phyloP scores from a whole-genome alignment of 1,284 basidiomycete genomes.

The Puccinia hordei region DNA sequence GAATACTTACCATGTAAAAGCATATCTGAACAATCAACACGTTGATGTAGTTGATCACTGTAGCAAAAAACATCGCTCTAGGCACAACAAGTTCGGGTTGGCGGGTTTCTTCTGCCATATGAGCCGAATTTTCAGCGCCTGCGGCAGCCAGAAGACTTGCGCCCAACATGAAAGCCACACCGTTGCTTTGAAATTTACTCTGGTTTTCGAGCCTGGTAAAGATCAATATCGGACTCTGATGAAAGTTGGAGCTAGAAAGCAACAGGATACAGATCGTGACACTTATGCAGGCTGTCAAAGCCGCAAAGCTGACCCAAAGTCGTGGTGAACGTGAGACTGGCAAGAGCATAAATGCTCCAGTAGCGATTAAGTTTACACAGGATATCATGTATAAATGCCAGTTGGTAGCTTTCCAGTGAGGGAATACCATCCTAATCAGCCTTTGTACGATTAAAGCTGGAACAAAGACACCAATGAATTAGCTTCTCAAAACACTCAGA shows the following conservation, averaged over 20 bases:
- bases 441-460: conserved; percentile 14
- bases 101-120: conserved; percentile 47
- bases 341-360: conserved; percentile 23
- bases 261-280: conserved; percentile 20
- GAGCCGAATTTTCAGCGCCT: conserved; percentile 38
- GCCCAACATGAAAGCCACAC: conserved; percentile 28
- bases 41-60: conserved; percentile 35
- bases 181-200: conserved; percentile 39
- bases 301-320: conserved; percentile 39
- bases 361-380: conserved; percentile 12
- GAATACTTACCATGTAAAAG: conserved; percentile 11
- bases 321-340: conserved; percentile 38
- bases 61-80: conserved; percentile 39
- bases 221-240: conserved; percentile 10
- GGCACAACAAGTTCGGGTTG: conserved; percentile 26
- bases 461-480: neutral
- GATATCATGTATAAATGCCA: conserved; percentile 33
- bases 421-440: conserved; percentile 14
- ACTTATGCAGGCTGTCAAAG: conserved; percentile 17
- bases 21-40: conserved; percentile 27
- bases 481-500: neutral
- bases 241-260: conserved; percentile 41
- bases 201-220: conserved; percentile 36
- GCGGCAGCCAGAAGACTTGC: conserved; percentile 20
- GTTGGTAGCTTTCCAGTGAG: neutral